These are phyloP conservation scores for Yarrowia galli DNA, from an alignment of 1,139 yeast genomes.

Conservation along the genomic window DNA sequence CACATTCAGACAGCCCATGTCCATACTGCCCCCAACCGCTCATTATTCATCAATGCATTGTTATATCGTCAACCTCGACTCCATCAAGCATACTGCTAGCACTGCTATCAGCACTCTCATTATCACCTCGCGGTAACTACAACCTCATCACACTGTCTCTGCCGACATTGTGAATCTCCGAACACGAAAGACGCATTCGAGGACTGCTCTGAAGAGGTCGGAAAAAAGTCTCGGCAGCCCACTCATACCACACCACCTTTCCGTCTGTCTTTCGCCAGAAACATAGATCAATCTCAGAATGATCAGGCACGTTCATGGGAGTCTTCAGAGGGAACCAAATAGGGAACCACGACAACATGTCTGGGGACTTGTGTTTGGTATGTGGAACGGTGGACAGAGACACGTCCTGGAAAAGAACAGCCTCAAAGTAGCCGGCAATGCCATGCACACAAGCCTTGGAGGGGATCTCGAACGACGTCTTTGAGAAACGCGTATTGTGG, in stretches of 20 bases:
- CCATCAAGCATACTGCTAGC: too few relatives aligned
- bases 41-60: conserved; percentile 5
- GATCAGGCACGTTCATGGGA: conserved; percentile 60
- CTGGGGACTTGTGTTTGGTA: conserved; percentile 58
- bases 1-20: too few relatives aligned
- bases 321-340: conserved; percentile 70
- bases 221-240: conserved; percentile 66
- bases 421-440: conserved; percentile 74
- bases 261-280: conserved; percentile 56
- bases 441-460: conserved; percentile 70
- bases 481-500: conserved; percentile 49
- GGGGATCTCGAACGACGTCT: conserved; percentile 53
- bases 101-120: too few relatives aligned
- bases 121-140: neutral
- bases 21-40: too few relatives aligned
- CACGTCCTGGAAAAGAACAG: conserved; percentile 66
- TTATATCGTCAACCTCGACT: neutral
- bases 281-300: conserved; percentile 60
- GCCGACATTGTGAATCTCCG: conserved; percentile 56
- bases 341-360: conserved; percentile 74
- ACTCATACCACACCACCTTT: conserved; percentile 72
- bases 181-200: conserved; percentile 56
- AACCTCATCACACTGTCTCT: conserved; percentile 53
- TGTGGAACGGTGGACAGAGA: conserved; percentile 64
- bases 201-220: conserved; percentile 52